These are phyloP conservation scores for Polytrichum formosum DNA, from an alignment of 225 moss, liverwort and hornwort species.

Conservation along the genomic window DNA sequence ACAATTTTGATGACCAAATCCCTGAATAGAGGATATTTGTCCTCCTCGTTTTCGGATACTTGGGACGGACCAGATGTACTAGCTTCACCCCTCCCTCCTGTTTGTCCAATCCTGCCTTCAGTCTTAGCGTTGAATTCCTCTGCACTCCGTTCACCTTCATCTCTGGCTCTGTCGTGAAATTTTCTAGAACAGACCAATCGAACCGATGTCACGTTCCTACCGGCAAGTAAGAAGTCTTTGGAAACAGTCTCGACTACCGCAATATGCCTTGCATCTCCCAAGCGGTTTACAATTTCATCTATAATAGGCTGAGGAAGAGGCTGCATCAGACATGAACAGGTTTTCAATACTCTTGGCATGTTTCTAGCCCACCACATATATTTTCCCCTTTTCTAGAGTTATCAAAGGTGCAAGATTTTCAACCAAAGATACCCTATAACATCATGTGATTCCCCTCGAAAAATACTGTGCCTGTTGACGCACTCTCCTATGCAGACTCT, in stretches of 20 bases:
- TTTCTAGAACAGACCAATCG: conserved; percentile 31
- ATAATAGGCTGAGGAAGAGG: conserved; percentile 24
- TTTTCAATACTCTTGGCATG: too few relatives aligned
- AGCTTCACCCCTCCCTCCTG: conserved; percentile 19
- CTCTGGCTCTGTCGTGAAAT: conserved; percentile 28
- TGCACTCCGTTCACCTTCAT: not conserved
- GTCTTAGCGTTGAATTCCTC: not conserved
- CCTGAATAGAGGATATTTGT: conserved; percentile 14
- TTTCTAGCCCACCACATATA: too few relatives aligned
- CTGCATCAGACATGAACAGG: conserved; percentile 13
- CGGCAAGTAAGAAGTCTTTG: conserved; percentile 27
- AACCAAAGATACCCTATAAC: too few relatives aligned
- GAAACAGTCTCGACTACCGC: conserved; percentile 23
- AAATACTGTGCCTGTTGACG: too few relatives aligned
- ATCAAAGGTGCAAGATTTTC: too few relatives aligned
- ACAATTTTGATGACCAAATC: conserved; percentile 29
- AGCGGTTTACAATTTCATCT: conserved; percentile 39
- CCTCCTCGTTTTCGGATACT: not conserved
- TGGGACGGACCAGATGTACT: conserved; percentile 1
- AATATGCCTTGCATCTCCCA: conserved; percentile 36
- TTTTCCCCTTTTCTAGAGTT: too few relatives aligned
- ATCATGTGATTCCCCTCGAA: too few relatives aligned
- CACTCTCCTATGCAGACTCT: too few relatives aligned
- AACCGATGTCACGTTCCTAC: conserved; percentile 11
- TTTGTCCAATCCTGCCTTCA: conserved; percentile 9